Evolutionary conservation across 2,329 filamentous ascomycete species (phyloP), one percentile per base, ranked within the genome.

Genomic region (Monosporascus sp.): DNA sequence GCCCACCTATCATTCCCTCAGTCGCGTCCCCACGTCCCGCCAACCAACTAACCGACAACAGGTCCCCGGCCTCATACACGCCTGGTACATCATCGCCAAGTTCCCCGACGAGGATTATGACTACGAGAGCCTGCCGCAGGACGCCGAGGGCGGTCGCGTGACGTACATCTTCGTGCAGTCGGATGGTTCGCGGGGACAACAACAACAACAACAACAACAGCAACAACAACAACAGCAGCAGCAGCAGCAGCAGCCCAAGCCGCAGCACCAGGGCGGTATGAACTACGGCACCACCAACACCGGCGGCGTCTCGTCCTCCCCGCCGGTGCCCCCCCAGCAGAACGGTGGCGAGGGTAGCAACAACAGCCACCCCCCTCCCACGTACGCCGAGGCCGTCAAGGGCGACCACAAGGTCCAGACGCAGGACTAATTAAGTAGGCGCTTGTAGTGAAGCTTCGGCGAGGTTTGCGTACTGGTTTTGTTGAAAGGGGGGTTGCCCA

Each of bases 51-150:
- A 17, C 48, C 41, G 27, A 31, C 27, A 31, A 20, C 60, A 80
- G 76, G 72, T 97, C 55, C 93, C 93, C 20, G 93, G 93, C 56
- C 87, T 97, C 49, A 76, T 99, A 2, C 94, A 99, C 76, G 84
- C 92, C 58, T 97, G 94, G 93, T 99, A 97, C 80, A 96, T 97
- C 72, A 97, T 99, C 73, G 83, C 89, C 65, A 88, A 89, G 68
- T 89, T 87, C 70, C 94, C 94, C 54, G 93, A 97, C 56, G 62
- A 81, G 41, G 78, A 86, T 54, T 81, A 81, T 70, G 83, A 87
- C 58, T 91, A 94, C 72, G 82, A 89, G 61, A 74, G 77, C 49
- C 70, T 88, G 41, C 73, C 81, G 5, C 82, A 85, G 51, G 80
- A 82, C 64, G 62, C 68, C 63, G 79, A 81, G 60, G 73, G 75